Conservation (phyloP, 2,329 filamentous ascomycete species). For the Ophiostoma sp. region DNA sequence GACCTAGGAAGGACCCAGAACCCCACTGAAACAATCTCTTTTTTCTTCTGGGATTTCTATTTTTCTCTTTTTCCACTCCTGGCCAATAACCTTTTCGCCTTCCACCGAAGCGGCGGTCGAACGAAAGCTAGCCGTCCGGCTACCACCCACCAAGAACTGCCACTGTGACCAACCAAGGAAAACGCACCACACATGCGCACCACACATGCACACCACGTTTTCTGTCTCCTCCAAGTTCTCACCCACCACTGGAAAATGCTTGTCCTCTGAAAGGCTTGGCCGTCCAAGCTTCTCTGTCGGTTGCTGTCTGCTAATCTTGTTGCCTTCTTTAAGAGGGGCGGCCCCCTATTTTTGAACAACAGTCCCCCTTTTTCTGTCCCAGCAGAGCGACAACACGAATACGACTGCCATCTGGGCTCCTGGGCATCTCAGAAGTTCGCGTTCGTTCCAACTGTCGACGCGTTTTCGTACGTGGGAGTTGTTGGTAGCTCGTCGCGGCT, state of each 20-base stretch:
- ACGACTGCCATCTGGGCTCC: background rate
- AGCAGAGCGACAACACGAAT: slow-evolving; percentile 6
- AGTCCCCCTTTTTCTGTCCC: background rate
- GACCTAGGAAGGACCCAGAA: background rate
- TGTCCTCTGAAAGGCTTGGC: background rate
- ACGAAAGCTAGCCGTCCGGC: background rate
- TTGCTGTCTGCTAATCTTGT: background rate
- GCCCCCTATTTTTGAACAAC: background rate
- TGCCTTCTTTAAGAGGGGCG: background rate
- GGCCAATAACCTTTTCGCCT: background rate
- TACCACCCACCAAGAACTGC: background rate
- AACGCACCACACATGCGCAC: background rate
- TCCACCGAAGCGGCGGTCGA: background rate
- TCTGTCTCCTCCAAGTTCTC: background rate
- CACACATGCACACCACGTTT: background rate
- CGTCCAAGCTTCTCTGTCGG: background rate
- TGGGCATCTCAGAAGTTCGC: background rate
- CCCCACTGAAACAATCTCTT: slow-evolving; percentile 13
- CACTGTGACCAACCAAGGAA: too few species aligned
- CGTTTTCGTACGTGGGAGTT: background rate
- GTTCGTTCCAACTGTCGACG: background rate
- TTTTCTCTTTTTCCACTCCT: background rate
- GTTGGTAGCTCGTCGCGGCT: background rate
- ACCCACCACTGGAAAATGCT: background rate
- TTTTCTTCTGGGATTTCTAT: background rate